Evolutionary conservation across 768 basidiomycete genomes (phyloP).

Genomic region (Lactarius quietus): DNA sequence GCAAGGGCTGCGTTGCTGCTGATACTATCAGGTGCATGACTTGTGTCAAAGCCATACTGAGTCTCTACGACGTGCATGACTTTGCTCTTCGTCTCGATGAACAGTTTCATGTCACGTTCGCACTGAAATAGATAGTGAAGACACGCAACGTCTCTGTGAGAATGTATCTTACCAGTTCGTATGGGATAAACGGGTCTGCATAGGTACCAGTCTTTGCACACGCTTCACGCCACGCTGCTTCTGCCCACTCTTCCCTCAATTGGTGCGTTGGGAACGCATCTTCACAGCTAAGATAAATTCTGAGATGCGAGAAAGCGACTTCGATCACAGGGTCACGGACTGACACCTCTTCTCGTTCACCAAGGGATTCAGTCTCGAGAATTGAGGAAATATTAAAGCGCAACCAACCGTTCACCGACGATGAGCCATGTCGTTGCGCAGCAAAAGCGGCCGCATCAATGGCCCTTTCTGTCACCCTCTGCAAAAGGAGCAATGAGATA

Average conservation of each 20-base stretch:
- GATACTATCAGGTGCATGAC: constrained; percentile 5
- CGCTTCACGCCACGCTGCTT: not conserved
- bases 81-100: no score
- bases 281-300: constrained; percentile 7
- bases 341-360: not conserved
- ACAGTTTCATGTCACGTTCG: no score
- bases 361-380: not conserved
- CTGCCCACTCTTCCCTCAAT: not conserved
- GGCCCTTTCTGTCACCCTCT: no score
- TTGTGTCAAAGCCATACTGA: constrained; percentile 10
- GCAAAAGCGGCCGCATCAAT: not conserved
- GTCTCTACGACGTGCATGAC: no score
- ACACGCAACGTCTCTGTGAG: not conserved
- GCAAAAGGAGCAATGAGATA: not conserved
- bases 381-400: not conserved
- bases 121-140: no score
- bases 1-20: not conserved
- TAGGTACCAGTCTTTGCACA: not conserved
- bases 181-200: not conserved
- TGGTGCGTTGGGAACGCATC: constrained; percentile 2
- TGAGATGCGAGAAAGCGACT: not conserved
- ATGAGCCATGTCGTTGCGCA: not conserved
- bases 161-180: not conserved
- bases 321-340: not conserved
- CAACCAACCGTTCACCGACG: not conserved